Evolutionary conservation across 495 filamentous ascomycete species (phyloP).

Genomic region (Penicillium tannophilum): DNA sequence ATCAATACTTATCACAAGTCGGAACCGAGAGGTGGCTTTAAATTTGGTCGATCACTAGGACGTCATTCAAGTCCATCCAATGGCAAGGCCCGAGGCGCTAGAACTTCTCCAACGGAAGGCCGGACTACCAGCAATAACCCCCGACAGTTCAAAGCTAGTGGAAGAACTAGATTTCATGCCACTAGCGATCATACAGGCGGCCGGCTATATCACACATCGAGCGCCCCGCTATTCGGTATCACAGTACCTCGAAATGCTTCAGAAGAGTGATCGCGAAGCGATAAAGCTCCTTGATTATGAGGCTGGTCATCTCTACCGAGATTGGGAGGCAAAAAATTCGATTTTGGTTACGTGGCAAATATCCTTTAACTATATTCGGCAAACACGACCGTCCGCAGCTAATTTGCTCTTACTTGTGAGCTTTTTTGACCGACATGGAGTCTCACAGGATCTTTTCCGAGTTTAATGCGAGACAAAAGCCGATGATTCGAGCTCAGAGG

Average conservation of each 20-base stretch:
- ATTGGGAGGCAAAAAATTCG: slow-evolving; percentile 14
- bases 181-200: slow-evolving; percentile 33
- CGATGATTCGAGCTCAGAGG: neutral
- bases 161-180: slow-evolving; percentile 38
- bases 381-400: slow-evolving; percentile 20
- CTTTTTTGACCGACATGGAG: neutral
- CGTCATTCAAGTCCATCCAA: slow-evolving; percentile 25
- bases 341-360: slow-evolving; percentile 34
- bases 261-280: slow-evolving; percentile 1
- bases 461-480: slow-evolving; percentile 9
- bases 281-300: neutral
- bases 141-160: slow-evolving; percentile 14
- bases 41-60: slow-evolving; percentile 21
- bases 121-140: neutral
- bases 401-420: slow-evolving; percentile 20
- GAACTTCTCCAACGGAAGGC: slow-evolving; percentile 44
- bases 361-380: slow-evolving; percentile 30
- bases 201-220: neutral
- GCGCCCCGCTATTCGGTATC: neutral
- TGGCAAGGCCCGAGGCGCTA: slow-evolving; percentile 31
- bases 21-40: slow-evolving; percentile 26
- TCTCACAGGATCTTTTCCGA: neutral
- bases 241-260: slow-evolving; percentile 2
- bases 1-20: slow-evolving; percentile 25
- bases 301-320: neutral